These are phyloP conservation scores for Schizonepeta tenuifolia DNA, from an alignment of 257 asterid species.

Conservation along the genomic window DNA sequence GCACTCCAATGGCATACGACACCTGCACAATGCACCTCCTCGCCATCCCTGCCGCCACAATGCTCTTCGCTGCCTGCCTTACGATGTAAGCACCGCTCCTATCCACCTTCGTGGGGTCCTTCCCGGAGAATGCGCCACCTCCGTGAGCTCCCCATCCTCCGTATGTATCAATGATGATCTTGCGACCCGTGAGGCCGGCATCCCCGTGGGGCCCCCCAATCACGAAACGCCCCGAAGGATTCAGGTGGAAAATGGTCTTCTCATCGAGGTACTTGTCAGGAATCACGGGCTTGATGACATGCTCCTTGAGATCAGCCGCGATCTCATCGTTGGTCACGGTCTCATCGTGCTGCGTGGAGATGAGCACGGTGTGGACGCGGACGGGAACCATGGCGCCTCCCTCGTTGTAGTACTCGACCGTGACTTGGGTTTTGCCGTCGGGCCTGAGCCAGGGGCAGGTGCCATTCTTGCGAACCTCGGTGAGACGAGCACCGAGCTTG, in stretches of 20 bases:
- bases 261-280: constrained; percentile 47
- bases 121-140: no score
- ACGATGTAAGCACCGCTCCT: no score
- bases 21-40: constrained; percentile 56
- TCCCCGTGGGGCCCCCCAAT: constrained; percentile 54
- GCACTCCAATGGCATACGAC: constrained; percentile 50
- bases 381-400: constrained; percentile 48
- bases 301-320: no score
- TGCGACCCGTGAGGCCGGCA: constrained; percentile 53
- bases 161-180: constrained; percentile 42
- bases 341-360: constrained; percentile 52
- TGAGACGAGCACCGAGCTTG: constrained; percentile 50
- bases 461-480: constrained; percentile 49
- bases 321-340: constrained; percentile 34
- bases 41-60: constrained; percentile 47
- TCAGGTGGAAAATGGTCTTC: constrained; percentile 50
- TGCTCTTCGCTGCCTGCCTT: constrained; percentile 36
- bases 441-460: constrained; percentile 54
- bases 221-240: constrained; percentile 49
- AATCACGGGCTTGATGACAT: constrained; percentile 32
- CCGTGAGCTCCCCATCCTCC: no score
- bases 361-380: constrained; percentile 50
- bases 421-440: constrained; percentile 50
- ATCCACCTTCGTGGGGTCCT: no score
- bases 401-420: constrained; percentile 50